These are phyloP conservation scores for Vaccinium vitisidaea DNA, from an alignment of 148 eudicot species.

Conservation along the genomic window DNA sequence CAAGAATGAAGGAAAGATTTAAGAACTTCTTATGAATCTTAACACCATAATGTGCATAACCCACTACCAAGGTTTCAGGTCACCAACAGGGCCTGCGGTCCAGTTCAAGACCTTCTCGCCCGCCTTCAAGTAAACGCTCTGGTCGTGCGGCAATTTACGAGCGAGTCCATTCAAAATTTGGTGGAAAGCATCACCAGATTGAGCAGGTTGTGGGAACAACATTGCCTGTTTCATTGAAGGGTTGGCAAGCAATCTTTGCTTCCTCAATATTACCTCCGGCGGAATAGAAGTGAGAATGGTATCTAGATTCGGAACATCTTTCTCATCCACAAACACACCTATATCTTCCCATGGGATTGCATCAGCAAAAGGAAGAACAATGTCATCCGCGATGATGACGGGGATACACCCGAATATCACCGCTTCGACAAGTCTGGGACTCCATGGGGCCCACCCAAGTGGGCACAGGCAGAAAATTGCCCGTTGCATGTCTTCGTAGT, in stretches of 20 bases:
- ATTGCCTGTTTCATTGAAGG: constrained; percentile 98
- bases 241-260: constrained; percentile 89
- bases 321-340: constrained; percentile 83
- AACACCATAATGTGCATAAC: not conserved
- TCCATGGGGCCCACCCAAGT: constrained; percentile 99
- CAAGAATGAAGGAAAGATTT: not conserved
- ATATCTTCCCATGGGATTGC: constrained; percentile 99
- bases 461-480: constrained; percentile 94
- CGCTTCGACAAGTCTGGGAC: constrained; percentile 95
- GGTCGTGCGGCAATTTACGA: constrained; percentile 80
- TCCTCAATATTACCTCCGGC: constrained; percentile 79
- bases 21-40: not conserved
- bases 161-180: constrained; percentile 97
- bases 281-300: constrained; percentile 84
- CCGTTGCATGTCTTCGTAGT: constrained; percentile 98
- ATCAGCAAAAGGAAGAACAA: constrained; percentile 95
- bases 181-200: constrained; percentile 93
- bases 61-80: constrained; percentile 90
- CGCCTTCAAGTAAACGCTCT: constrained; percentile 50
- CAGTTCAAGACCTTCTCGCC: constrained; percentile 81
- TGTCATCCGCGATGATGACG: constrained; percentile 93
- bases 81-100: constrained; percentile 95
- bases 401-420: constrained; percentile 98
- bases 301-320: constrained; percentile 87
- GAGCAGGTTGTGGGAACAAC: constrained; percentile 96